Evolutionary conservation across 164 flowering plant species (phyloP).

Genomic region (Hamamelis virginiana): DNA sequence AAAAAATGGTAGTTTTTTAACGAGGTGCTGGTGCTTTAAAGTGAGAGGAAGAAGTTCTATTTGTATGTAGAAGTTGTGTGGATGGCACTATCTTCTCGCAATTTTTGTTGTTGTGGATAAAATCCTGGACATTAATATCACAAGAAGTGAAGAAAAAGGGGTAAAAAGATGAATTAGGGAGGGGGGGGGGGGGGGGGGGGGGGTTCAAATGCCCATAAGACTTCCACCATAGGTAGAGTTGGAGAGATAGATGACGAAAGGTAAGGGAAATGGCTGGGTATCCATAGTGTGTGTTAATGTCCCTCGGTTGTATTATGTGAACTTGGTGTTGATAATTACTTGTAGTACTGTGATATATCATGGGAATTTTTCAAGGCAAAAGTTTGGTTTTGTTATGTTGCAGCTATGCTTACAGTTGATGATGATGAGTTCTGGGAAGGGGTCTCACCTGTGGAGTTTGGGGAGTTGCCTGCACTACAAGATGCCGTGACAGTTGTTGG

Average conservation of each 20-base stretch:
- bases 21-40: background rate
- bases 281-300: too few species aligned
- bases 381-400: slow-evolving; percentile 14
- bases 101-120: background rate
- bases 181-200: background rate
- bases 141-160: slow-evolving; percentile 1
- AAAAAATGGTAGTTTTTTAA: background rate
- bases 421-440: slow-evolving; percentile 98
- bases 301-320: too few species aligned
- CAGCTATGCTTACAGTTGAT: slow-evolving; percentile 90
- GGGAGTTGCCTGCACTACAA: slow-evolving; percentile 88
- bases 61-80: slow-evolving; percentile 1
- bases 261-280: too few species aligned
- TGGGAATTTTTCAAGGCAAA: background rate
- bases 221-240: too few species aligned
- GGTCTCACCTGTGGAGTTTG: slow-evolving; percentile 85
- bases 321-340: background rate
- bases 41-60: background rate
- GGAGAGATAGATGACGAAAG: too few species aligned
- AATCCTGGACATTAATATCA: background rate
- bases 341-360: background rate
- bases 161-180: background rate
- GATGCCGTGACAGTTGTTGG: slow-evolving; percentile 99
- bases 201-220: background rate
- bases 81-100: background rate